Percentiles rank a stretch among this genome's conserved stretches.
Evolutionary conservation across 345 rosid species (phyloP).

Genomic region (Camelina neglecta): DNA sequence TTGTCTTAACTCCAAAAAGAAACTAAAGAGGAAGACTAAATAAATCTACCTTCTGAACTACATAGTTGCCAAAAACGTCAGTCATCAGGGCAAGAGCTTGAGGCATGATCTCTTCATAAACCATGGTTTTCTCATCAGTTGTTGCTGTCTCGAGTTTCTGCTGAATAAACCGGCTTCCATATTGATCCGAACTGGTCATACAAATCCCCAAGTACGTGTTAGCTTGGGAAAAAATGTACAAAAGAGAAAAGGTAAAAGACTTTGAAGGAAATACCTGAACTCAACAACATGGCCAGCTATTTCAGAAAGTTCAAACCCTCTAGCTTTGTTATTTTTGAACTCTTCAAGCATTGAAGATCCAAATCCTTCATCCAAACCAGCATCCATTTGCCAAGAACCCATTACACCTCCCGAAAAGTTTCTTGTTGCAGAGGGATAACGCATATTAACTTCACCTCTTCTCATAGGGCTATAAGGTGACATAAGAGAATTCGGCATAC

Average conservation of each 20-base stretch:
- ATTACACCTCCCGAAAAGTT: conserved; percentile 59
- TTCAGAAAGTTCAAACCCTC: conserved; percentile 70
- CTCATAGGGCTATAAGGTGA: conserved; percentile 64
- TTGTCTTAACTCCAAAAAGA: not conserved
- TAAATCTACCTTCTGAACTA: conserved; percentile 79
- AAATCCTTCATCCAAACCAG: conserved; percentile 55
- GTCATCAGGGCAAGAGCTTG: conserved; percentile 84
- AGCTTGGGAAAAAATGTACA: not conserved
- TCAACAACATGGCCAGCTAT: conserved; percentile 76
- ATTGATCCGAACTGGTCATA: conserved; percentile 79
- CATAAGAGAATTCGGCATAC: conserved; percentile 61
- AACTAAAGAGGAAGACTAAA: not conserved
- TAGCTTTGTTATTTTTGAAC: conserved; percentile 72
- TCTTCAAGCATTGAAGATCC: conserved; percentile 75
- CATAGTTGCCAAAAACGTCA: conserved; percentile 96
- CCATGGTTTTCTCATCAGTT: conserved; percentile 83
- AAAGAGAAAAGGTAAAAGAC: not conserved
- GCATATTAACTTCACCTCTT: conserved; percentile 58
- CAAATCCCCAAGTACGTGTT: not conserved
- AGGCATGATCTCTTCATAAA: conserved; percentile 88
- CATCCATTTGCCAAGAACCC: conserved; percentile 68
- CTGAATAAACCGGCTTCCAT: conserved; percentile 96
- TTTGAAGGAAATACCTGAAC: conserved; percentile 56
- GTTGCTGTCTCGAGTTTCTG: conserved; percentile 96
- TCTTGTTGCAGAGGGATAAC: conserved; percentile 57